Evolutionary conservation across 257 asterid species (phyloP).

Genomic region (Pogostemon cablin): DNA sequence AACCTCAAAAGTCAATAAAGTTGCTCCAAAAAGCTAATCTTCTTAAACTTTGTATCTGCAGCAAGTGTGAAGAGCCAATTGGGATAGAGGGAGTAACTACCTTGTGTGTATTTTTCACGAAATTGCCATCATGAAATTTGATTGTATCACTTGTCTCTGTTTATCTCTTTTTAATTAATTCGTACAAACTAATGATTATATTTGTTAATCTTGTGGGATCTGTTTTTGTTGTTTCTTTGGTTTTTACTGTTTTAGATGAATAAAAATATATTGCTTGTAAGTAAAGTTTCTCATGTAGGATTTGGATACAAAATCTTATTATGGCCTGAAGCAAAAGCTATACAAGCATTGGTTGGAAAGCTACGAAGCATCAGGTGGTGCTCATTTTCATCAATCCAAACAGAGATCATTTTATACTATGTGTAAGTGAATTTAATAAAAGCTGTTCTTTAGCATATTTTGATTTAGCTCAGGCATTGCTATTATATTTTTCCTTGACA

Average conservation of each 20-base stretch:
- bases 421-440: slow-evolving; percentile 56
- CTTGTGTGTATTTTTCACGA: slow-evolving; percentile 3
- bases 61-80: too few relatives aligned
- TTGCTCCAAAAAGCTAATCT: too few relatives aligned
- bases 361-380: slow-evolving; percentile 59
- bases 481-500: slow-evolving; percentile 15
- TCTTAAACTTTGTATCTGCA: too few relatives aligned
- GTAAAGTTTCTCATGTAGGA: slow-evolving; percentile 49
- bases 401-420: slow-evolving; percentile 68
- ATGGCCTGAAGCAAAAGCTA: slow-evolving; percentile 68
- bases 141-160: background rate
- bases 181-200: background rate
- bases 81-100: background rate
- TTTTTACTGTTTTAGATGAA: slow-evolving; percentile 2
- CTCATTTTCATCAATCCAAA: slow-evolving; percentile 66
- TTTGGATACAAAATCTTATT: slow-evolving; percentile 39
- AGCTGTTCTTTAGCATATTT: slow-evolving; percentile 18
- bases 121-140: background rate
- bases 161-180: background rate
- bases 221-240: background rate
- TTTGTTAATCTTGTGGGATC: slow-evolving; percentile 15
- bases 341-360: slow-evolving; percentile 77
- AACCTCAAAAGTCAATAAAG: too few relatives aligned
- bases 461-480: slow-evolving; percentile 11
- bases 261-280: slow-evolving; percentile 21